Conservation (phyloP, 768 basidiomycete species). For the Rhodotorula kratochvilovae region DNA sequence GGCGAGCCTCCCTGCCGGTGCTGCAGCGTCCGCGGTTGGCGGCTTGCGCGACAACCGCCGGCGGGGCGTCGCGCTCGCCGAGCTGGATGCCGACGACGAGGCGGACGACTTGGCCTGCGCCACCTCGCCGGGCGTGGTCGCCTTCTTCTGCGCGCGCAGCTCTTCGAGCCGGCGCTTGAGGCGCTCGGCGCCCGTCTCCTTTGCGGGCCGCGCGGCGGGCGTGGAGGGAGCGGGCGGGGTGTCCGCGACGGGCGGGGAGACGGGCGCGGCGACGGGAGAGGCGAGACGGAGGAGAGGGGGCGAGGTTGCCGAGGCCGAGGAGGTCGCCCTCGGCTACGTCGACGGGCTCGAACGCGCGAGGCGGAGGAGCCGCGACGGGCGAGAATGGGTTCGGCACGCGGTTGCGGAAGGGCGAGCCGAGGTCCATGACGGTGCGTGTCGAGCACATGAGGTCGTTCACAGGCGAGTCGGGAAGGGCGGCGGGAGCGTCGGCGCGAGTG, state of each 20-base stretch:
- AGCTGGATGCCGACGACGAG: background rate
- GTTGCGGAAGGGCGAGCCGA: background rate
- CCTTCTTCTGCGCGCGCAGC: slow-evolving; percentile 7
- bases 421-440: background rate
- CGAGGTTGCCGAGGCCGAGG: slow-evolving; percentile 6
- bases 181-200: slow-evolving; percentile 4
- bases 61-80: background rate
- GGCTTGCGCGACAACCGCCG: background rate
- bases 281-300: background rate
- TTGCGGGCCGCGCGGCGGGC: background rate
- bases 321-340: slow-evolving; percentile 9
- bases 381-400: background rate
- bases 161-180: slow-evolving; percentile 20
- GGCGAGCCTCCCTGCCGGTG: background rate
- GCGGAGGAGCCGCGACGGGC: background rate
- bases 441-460: background rate
- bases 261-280: background rate
- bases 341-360: background rate
- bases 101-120: background rate
- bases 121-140: background rate
- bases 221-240: background rate
- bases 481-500: background rate
- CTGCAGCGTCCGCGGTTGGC: background rate
- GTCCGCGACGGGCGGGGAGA: background rate
- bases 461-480: background rate